Evolutionary conservation across 768 basidiomycete species (phyloP).

Genomic region (Obba rivulosa): DNA sequence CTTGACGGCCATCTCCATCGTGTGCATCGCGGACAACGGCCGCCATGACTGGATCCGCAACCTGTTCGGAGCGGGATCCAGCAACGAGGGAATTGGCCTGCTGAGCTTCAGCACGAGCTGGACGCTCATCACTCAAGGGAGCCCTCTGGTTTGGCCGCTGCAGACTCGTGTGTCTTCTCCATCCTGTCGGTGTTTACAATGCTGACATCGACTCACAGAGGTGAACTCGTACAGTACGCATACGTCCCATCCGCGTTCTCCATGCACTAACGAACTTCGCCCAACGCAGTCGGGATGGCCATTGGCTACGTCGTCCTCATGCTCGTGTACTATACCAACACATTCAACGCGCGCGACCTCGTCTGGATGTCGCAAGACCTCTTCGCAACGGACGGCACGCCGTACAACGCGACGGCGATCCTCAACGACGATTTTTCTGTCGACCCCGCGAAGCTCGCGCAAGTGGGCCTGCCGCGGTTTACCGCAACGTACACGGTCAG

Average conservation of each 20-base stretch:
- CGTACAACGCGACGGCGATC: slow-evolving; percentile 39
- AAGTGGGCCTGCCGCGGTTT: slow-evolving; percentile 26
- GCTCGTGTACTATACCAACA: slow-evolving; percentile 36
- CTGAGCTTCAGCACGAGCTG: slow-evolving; percentile 43
- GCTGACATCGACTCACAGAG: slow-evolving; percentile 20
- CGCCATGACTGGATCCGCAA: slow-evolving; percentile 36
- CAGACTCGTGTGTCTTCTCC: slow-evolving; percentile 41
- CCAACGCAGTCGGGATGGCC: slow-evolving; percentile 46
- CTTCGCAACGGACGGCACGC: slow-evolving; percentile 30
- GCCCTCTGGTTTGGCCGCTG: slow-evolving; percentile 50
- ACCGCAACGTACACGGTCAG: slow-evolving; percentile 45
- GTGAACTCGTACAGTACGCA: slow-evolving; percentile 39
- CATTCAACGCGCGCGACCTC: slow-evolving; percentile 40
- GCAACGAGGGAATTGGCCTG: slow-evolving; percentile 47
- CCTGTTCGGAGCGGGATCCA: slow-evolving; percentile 39
- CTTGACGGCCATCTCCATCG: slow-evolving; percentile 43
- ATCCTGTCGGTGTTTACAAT: too few relatives aligned
- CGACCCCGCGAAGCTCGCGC: slow-evolving; percentile 23
- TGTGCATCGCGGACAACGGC: slow-evolving; percentile 45
- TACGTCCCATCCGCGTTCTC: background rate
- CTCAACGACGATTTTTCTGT: slow-evolving; percentile 34
- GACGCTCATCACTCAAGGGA: slow-evolving; percentile 52
- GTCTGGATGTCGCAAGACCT: slow-evolving; percentile 44
- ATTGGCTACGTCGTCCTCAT: slow-evolving; percentile 42
- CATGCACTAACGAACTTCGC: background rate